These are phyloP conservation scores for Botrytis paeoniae DNA, from an alignment of 2,329 filamentous ascomycete species.

Conservation along the genomic window DNA sequence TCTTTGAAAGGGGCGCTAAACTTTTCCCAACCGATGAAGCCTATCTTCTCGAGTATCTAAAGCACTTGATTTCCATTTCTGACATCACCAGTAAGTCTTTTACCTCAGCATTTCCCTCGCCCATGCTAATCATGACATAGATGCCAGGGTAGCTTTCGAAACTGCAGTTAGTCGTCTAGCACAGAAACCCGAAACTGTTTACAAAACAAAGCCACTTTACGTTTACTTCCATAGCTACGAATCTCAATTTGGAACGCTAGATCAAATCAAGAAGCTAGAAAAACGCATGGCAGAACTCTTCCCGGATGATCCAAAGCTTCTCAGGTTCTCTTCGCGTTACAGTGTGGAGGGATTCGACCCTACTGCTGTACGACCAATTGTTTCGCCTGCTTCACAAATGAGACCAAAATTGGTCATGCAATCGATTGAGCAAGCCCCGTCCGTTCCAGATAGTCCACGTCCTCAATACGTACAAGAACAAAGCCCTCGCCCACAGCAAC, in stretches of 20 bases:
- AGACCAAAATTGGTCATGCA: slow-evolving; percentile 58
- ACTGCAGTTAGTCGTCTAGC: slow-evolving; percentile 83
- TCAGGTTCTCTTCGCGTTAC: slow-evolving; percentile 74
- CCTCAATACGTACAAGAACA: slow-evolving; percentile 33
- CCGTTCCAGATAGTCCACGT: slow-evolving; percentile 41
- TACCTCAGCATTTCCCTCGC: not conserved
- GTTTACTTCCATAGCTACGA: slow-evolving; percentile 94
- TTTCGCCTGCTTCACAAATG: slow-evolving; percentile 78
- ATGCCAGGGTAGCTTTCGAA: slow-evolving; percentile 94
- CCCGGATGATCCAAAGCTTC: slow-evolving; percentile 76
- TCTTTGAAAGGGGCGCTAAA: slow-evolving; percentile 90
- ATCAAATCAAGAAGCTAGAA: slow-evolving; percentile 87
- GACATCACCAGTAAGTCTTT: slow-evolving; percentile 80
- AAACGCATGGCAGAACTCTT: slow-evolving; percentile 92
- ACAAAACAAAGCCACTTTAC: slow-evolving; percentile 81
- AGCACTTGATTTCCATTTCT: slow-evolving; percentile 87
- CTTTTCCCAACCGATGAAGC: slow-evolving; percentile 91
- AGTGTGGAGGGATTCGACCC: slow-evolving; percentile 75
- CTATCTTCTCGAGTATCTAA: slow-evolving; percentile 93
- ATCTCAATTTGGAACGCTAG: slow-evolving; percentile 87
- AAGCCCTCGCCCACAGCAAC: slow-evolving; percentile 37
- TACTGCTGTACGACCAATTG: slow-evolving; percentile 73
- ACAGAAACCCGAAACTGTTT: slow-evolving; percentile 68
- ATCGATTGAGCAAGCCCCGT: slow-evolving; percentile 51
- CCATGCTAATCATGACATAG: slow-evolving; percentile 44